These are phyloP conservation scores for Lecanicillium sp. DNA, from an alignment of 2,329 filamentous ascomycete species.

Conservation along the genomic window DNA sequence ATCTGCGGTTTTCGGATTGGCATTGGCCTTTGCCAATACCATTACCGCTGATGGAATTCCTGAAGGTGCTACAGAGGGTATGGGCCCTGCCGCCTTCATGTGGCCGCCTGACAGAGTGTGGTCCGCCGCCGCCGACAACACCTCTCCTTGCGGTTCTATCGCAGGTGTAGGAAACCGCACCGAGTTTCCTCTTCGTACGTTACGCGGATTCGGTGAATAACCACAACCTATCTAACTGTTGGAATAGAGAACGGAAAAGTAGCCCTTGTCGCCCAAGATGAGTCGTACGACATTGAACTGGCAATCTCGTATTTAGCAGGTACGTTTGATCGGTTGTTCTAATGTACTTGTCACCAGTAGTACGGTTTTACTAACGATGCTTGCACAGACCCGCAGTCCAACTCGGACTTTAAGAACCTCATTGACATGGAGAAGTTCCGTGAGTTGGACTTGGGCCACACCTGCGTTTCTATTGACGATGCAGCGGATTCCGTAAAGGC, in stretches of 20 bases:
- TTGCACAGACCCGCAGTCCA: conserved; percentile 27
- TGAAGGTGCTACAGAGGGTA: conserved; percentile 9
- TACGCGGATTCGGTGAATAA: neutral
- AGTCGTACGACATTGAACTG: conserved; percentile 46
- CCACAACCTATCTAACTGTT: neutral
- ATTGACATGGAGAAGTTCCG: conserved; percentile 26
- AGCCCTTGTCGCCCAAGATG: conserved; percentile 48
- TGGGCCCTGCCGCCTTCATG: conserved; percentile 51
- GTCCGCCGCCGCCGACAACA: conserved; percentile 47
- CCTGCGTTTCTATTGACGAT: conserved; percentile 32
- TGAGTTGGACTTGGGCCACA: conserved; percentile 36
- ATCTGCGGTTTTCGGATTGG: neutral
- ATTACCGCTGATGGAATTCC: conserved; percentile 11
- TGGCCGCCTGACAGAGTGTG: conserved; percentile 53
- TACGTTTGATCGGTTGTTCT: conserved; percentile 17
- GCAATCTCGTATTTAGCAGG: conserved; percentile 44
- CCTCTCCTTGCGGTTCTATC: conserved; percentile 47
- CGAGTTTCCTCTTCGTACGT: conserved; percentile 44
- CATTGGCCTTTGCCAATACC: conserved; percentile 7
- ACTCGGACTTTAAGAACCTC: conserved; percentile 32
- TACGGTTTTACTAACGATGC: neutral
- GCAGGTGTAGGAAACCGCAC: conserved; percentile 41
- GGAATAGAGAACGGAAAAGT: conserved; percentile 44
- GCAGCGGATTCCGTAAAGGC: conserved; percentile 24
- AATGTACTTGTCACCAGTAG: too few relatives aligned